phyloP scores from a whole-genome alignment of 805 yeast genomes.

The Nakazawaea ambrosiae region DNA sequence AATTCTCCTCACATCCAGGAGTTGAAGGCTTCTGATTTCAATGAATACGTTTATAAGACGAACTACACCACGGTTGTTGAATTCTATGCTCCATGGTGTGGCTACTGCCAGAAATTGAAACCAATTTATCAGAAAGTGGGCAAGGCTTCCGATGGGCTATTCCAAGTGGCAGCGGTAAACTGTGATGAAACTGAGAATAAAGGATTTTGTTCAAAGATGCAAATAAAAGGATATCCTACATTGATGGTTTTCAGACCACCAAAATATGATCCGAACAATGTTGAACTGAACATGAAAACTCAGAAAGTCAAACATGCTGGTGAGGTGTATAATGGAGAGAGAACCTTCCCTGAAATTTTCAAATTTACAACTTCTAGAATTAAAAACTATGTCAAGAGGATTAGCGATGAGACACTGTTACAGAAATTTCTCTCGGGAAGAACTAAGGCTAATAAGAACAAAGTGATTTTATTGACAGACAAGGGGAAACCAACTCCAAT shows the following conservation, averaged over 20 bases:
- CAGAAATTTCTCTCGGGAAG: conserved; percentile 18
- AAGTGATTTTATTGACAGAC: conserved; percentile 48
- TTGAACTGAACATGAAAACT: conserved; percentile 14
- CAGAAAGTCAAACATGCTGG: conserved; percentile 32
- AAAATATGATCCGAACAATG: conserved; percentile 29
- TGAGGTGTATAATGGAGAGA: conserved; percentile 56
- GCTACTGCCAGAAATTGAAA: conserved; percentile 74
- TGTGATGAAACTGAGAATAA: conserved; percentile 71
- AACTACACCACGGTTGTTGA: conserved; percentile 80
- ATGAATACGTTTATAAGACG: conserved; percentile 55
- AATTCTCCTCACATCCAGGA: conserved; percentile 43
- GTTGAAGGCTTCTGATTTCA: conserved; percentile 50
- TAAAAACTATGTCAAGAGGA: conserved; percentile 57
- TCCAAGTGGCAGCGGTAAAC: conserved; percentile 74
- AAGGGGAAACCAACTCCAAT: conserved; percentile 44
- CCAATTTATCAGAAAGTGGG: conserved; percentile 63
- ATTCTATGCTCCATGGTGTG: conserved; percentile 98
- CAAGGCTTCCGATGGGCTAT: conserved; percentile 44
- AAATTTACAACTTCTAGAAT: conserved; percentile 50
- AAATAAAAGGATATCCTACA: conserved; percentile 79
- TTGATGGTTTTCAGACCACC: conserved; percentile 79
- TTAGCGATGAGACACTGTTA: conserved; percentile 29
- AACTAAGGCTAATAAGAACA: conserved; percentile 19
- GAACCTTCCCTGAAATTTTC: conserved; percentile 47
- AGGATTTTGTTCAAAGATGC: conserved; percentile 57